phyloP scores from a whole-genome alignment of 2,329 filamentous ascomycete species.

The Fusarium liriodendri region DNA sequence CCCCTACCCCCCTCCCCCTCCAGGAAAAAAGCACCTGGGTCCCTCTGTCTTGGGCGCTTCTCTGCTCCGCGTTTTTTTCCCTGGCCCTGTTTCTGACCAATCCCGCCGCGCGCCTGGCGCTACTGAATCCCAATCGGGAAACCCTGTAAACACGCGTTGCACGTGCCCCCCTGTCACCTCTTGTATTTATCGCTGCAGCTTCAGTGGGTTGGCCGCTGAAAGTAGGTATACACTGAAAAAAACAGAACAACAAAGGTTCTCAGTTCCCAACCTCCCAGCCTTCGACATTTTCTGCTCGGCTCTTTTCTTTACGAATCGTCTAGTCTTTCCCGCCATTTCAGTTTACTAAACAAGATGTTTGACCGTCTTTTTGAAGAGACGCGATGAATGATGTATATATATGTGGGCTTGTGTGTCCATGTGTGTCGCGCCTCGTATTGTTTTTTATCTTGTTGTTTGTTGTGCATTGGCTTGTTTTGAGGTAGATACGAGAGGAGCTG shows the following conservation, averaged over 20 bases:
- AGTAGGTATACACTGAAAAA: constrained; percentile 3
- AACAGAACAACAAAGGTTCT: constrained; percentile 2
- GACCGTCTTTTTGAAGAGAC: background rate
- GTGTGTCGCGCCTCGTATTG: background rate
- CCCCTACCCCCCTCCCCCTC: constrained; percentile 13
- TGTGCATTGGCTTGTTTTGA: constrained; percentile 26
- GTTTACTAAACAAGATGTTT: background rate
- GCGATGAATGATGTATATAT: background rate
- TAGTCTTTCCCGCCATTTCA: constrained; percentile 1
- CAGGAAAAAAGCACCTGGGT: constrained; percentile 15
- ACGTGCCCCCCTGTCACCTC: constrained; percentile 37
- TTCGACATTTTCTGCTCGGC: background rate
- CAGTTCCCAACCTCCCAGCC: background rate
- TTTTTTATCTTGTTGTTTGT: constrained; percentile 26
- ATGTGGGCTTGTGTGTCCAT: background rate
- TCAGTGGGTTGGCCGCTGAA: background rate
- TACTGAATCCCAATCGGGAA: constrained; percentile 47
- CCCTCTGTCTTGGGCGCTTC: constrained; percentile 34
- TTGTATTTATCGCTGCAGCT: constrained; percentile 30
- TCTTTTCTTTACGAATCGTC: background rate
- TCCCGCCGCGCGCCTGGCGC: constrained; percentile 46
- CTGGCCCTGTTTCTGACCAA: constrained; percentile 43
- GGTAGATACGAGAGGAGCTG: constrained; percentile 29
- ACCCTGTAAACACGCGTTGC: constrained; percentile 51
- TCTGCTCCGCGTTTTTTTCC: constrained; percentile 42